Percentiles rank a stretch among this genome's conserved stretches.
Evolutionary conservation across 2,329 filamentous ascomycete genomes (phyloP).

Genomic region (Aureobasidium namibiae): DNA sequence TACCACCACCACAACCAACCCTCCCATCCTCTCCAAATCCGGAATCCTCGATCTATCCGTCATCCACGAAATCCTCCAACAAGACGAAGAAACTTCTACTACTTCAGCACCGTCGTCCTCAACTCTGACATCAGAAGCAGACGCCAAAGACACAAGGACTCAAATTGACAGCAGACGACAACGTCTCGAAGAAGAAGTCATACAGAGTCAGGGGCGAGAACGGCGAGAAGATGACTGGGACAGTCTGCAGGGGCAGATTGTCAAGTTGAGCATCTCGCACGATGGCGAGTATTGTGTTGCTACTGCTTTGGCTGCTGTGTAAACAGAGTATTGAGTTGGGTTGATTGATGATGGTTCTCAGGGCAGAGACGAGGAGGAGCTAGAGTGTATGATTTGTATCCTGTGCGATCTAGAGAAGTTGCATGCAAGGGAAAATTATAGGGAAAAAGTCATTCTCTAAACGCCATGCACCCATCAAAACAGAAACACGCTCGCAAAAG

Average conservation of each 20-base stretch:
- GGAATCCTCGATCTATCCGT: not conserved
- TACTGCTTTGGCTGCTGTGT: conserved; percentile 43
- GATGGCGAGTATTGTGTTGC: conserved; percentile 66
- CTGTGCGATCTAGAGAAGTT: too few relatives aligned
- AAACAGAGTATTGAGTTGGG: too few relatives aligned
- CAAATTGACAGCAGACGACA: not conserved
- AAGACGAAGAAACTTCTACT: not conserved
- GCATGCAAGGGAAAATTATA: too few relatives aligned
- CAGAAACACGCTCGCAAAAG: not conserved
- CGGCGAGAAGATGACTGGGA: not conserved
- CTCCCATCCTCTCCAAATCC: not conserved
- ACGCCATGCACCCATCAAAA: too few relatives aligned
- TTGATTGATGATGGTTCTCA: too few relatives aligned
- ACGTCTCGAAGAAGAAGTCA: not conserved
- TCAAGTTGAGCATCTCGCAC: conserved; percentile 74
- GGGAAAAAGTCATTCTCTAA: too few relatives aligned
- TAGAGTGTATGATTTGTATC: too few relatives aligned
- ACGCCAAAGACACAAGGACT: not conserved
- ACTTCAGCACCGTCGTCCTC: not conserved
- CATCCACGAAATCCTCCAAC: not conserved
- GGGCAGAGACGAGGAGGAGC: too few relatives aligned
- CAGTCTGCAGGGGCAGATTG: conserved; percentile 41
- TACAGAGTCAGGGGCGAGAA: not conserved
- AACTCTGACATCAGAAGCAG: not conserved
- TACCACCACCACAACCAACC: not conserved